Evolutionary conservation across 805 yeast genomes (phyloP).

Genomic region (Isabelozyma gotoi): DNA sequence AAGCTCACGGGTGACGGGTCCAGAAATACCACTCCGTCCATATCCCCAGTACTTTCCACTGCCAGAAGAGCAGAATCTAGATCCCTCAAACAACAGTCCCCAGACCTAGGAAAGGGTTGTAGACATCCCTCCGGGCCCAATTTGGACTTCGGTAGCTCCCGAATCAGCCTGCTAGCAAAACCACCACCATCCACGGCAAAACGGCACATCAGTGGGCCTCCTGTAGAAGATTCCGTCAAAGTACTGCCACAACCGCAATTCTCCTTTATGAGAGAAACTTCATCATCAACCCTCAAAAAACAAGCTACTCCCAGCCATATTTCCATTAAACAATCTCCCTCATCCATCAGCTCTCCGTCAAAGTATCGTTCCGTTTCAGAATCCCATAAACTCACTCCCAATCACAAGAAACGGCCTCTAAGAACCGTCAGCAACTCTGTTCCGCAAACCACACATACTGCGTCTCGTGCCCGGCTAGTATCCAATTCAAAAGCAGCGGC

Average conservation of each 20-base stretch:
- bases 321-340: constrained; percentile 1
- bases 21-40: not conserved
- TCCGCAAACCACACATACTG: not conserved
- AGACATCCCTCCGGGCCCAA: not conserved
- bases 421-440: not conserved
- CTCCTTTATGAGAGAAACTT: constrained; percentile 42
- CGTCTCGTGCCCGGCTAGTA: not conserved
- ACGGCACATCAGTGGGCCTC: not conserved
- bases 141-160: not conserved
- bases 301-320: not conserved
- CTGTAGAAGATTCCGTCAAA: not conserved
- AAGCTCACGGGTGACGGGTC: constrained; percentile 13
- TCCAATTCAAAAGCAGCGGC: constrained; percentile 6
- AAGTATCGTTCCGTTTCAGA: constrained; percentile 1
- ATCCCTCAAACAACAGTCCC: not conserved
- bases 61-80: constrained; percentile 21
- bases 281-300: constrained; percentile 36
- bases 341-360: constrained; percentile 1
- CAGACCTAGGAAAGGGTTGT: no score
- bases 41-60: constrained; percentile 11
- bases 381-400: not conserved
- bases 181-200: not conserved
- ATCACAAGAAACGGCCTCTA: not conserved
- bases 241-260: constrained; percentile 10
- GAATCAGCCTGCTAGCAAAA: not conserved